Evolutionary conservation across 2,329 filamentous ascomycete species (phyloP).

Genomic region (Ophiostoma triangulosporum): DNA sequence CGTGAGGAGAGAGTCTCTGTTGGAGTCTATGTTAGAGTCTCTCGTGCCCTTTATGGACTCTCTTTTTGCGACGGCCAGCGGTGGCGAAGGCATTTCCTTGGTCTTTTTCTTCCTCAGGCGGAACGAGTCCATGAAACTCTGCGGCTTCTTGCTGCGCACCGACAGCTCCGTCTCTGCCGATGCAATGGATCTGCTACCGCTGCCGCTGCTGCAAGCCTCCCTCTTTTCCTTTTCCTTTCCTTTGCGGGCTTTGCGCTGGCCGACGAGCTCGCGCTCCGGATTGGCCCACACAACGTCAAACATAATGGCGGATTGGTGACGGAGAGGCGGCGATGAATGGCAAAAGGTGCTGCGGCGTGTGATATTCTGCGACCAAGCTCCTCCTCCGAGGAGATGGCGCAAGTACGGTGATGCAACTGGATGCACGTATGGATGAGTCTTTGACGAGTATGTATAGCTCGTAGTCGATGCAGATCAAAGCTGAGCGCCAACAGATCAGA

Average conservation of each 20-base stretch:
- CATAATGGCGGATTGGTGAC: constrained; percentile 25
- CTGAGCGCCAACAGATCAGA: no score
- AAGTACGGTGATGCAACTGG: no score
- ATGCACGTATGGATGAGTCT: no score
- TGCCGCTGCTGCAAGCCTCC: constrained; percentile 18
- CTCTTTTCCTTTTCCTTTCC: constrained; percentile 25
- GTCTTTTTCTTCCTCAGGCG: constrained; percentile 9
- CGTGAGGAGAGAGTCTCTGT: not conserved
- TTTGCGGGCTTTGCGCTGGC: constrained; percentile 38
- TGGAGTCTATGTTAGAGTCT: not conserved
- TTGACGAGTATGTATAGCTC: no score
- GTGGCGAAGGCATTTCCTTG: not conserved
- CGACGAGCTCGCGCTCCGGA: constrained; percentile 37
- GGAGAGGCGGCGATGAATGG: not conserved
- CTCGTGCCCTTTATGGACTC: no score
- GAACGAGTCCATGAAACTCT: constrained; percentile 31
- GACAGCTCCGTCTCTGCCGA: constrained; percentile 33
- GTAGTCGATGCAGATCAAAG: no score
- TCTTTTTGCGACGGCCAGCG: not conserved
- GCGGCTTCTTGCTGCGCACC: constrained; percentile 25
- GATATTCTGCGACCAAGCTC: no score
- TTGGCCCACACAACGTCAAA: constrained; percentile 48
- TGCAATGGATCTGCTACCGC: constrained; percentile 21
- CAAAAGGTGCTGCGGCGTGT: no score
- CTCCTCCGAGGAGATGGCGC: not conserved